Evolutionary conservation across 2,329 filamentous ascomycete species (phyloP), one percentile per base, ranked within the genome.

Genomic region (Monosporascus sp.): DNA sequence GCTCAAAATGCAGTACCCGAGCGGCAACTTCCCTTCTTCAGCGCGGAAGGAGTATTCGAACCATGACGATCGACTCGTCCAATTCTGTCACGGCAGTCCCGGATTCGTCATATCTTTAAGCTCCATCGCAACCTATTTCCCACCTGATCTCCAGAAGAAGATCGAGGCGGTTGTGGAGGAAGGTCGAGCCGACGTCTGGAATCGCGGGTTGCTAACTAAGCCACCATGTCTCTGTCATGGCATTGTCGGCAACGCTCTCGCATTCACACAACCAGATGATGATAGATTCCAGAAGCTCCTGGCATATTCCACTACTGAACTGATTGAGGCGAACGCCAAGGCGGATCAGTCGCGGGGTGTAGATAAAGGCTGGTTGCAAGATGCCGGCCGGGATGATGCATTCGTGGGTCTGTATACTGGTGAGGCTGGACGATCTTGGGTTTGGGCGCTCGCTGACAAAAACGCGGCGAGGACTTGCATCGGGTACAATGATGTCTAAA

Each of bases 51-150:
- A 64, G 50, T 50, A 54, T 5, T 26, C 24, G 5, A 24, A 31
- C 14, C 43, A 46, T 5, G 43, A 31, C 22, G 65, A 66, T 35
- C 45, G 52, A 43, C 70, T 84, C 7, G 78, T 88, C 7, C 84
- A 88, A 63, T 84, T 86, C 68, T 88, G 84, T 62, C 85, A 88
- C 61, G 86, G 86, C 3, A 82, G 82, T 0, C 81, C 85, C 2
- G 86, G 85, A 0, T 78, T 87, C 22, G 70, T 87, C 8, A 70
- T 79, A 35, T 84, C 82, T 6, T 73, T 89, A 8, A 61, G 77
- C 5, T 78, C 79, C 1, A 74, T 88, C 50, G 72, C 74, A 49
- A 72, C 76, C 7, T 74, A 79, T 63, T 87, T 86, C 55, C 78
- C 22, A 6, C 24, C 82, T 0, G 71, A 70, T 1, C 70, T 87